Percentiles rank a stretch among this genome's conserved stretches.
phyloP scores from a whole-genome alignment of 345 rosid genomes.

The Aquilaria malaccensis region DNA sequence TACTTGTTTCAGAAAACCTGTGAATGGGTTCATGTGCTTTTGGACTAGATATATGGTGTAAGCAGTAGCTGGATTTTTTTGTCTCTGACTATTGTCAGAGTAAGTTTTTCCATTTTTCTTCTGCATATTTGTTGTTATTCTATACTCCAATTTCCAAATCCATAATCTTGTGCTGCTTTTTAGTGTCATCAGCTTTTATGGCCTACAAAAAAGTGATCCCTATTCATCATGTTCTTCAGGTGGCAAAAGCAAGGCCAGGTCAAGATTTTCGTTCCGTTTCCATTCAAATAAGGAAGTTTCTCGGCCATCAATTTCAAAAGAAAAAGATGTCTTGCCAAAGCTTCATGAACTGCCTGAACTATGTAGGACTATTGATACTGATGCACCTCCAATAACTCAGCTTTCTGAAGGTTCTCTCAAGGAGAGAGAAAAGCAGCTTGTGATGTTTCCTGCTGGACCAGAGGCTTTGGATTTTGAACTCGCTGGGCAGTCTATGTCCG shows the following conservation, averaged over 20 bases:
- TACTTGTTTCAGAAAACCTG: too few species aligned
- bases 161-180: background rate
- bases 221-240: slow-evolving; percentile 23
- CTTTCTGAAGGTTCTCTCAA: slow-evolving; percentile 19
- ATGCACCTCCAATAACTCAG: slow-evolving; percentile 23
- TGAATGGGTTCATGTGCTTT: too few species aligned
- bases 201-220: background rate
- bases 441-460: slow-evolving; percentile 13
- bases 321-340: slow-evolving; percentile 12
- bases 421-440: slow-evolving; percentile 19
- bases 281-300: slow-evolving; percentile 23
- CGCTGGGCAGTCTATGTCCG: slow-evolving; percentile 31
- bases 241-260: slow-evolving; percentile 37
- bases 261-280: slow-evolving; percentile 47
- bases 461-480: slow-evolving; percentile 18
- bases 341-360: slow-evolving; percentile 25
- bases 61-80: background rate
- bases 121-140: background rate
- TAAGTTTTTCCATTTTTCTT: background rate
- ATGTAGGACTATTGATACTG: slow-evolving; percentile 20
- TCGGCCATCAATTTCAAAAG: too few species aligned
- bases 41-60: too few species aligned
- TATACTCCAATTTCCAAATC: background rate
- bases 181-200: too few species aligned
- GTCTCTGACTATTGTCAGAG: background rate